Conservation (phyloP, 805 yeast species). For the Wickerhamomyces bisporus region DNA sequence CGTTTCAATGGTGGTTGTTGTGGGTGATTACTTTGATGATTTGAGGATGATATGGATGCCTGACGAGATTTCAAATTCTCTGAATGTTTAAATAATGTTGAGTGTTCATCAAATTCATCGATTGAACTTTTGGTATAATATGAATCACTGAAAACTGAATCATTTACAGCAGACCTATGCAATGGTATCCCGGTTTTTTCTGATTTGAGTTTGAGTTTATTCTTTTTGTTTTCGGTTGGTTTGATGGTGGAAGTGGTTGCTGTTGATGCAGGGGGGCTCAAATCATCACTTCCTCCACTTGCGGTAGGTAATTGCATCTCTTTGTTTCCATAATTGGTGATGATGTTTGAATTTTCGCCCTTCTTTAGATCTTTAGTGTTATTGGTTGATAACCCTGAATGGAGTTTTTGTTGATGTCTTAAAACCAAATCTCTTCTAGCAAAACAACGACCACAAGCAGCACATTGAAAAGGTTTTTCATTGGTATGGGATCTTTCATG, state of each 20-base stretch:
- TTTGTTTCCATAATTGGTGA: constrained; percentile 34
- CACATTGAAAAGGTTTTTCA: constrained; percentile 94
- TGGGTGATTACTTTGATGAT: background rate
- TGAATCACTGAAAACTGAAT: background rate
- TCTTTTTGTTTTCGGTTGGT: background rate
- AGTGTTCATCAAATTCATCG: constrained; percentile 13
- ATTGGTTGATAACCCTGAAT: constrained; percentile 43
- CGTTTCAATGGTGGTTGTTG: constrained; percentile 17
- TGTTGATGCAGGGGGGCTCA: background rate
- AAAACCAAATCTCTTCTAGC: constrained; percentile 85
- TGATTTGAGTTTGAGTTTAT: background rate
- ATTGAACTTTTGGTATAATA: constrained; percentile 11
- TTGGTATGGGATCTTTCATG: constrained; percentile 94
- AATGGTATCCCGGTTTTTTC: too few species aligned
- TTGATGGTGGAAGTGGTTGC: background rate
- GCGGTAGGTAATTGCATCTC: constrained; percentile 33
- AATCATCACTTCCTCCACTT: constrained; percentile 5
- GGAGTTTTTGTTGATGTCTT: constrained; percentile 93
- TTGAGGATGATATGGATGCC: background rate
- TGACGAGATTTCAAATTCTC: constrained; percentile 16
- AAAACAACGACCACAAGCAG: constrained; percentile 93
- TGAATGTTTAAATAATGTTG: constrained; percentile 26
- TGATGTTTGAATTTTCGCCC: constrained; percentile 30
- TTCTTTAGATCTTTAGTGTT: constrained; percentile 33
- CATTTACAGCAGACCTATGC: too few species aligned